Conservation (phyloP, 371 early-diverging fungal genomes). For the Mucor lusitanicus region DNA sequence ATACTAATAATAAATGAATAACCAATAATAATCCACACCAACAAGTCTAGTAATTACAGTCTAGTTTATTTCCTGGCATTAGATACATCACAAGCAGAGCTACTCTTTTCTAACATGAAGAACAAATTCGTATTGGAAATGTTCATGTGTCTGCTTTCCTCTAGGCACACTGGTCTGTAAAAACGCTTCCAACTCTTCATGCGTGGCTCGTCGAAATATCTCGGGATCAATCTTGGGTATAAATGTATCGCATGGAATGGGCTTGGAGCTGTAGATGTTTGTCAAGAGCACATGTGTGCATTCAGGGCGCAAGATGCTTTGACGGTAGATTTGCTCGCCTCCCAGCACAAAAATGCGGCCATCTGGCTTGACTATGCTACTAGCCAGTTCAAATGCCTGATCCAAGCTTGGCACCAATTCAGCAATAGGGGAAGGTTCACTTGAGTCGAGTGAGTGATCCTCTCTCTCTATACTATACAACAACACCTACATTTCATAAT, state of each 20-base stretch:
- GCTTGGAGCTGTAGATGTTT: constrained; percentile 38
- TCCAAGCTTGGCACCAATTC: constrained; percentile 17
- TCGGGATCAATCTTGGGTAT: constrained; percentile 59
- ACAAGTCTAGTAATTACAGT: not conserved
- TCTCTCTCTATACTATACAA: no score
- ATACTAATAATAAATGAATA: not conserved
- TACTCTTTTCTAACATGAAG: constrained; percentile 32
- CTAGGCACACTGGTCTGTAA: constrained; percentile 43
- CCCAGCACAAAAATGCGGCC: constrained; percentile 63
- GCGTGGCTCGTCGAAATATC: constrained; percentile 26
- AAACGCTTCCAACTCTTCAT: constrained; percentile 46
- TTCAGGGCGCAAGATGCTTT: constrained; percentile 51
- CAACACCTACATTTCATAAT: constrained; percentile 56
- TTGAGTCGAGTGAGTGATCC: no score
- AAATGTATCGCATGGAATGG: constrained; percentile 66
- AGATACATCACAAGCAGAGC: not conserved
- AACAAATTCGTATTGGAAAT: constrained; percentile 47
- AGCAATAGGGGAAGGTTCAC: not conserved
- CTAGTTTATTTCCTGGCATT: not conserved
- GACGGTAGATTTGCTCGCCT: constrained; percentile 62
- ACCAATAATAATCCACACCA: no score
- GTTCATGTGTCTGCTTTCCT: constrained; percentile 49
- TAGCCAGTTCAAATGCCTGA: constrained; percentile 17
- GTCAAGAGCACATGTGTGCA: constrained; percentile 68
- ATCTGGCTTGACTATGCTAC: constrained; percentile 1